Percentiles rank a stretch among this genome's conserved stretches.
Conservation (phyloP, 1,139 yeast species). For the Hemisphaericaspora xylofermentans region DNA sequence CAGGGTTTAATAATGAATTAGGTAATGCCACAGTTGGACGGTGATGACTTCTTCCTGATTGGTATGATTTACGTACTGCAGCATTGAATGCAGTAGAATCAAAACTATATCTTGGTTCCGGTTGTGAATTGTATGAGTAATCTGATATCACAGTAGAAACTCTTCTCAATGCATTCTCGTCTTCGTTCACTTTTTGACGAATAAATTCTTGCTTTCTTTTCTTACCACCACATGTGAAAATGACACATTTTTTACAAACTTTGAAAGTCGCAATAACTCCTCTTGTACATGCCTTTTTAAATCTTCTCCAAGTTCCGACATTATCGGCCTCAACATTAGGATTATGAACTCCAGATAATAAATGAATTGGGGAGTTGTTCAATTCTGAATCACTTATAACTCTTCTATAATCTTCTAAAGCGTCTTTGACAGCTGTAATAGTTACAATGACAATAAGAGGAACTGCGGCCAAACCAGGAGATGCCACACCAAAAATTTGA, state of each 20-base stretch:
- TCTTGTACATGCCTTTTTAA: slow-evolving; percentile 50
- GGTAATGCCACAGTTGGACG: slow-evolving; percentile 16
- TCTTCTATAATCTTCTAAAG: slow-evolving; percentile 89
- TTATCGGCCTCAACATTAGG: slow-evolving; percentile 73
- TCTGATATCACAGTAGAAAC: slow-evolving; percentile 45
- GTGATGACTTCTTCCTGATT: slow-evolving; percentile 10
- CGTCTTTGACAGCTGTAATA: slow-evolving; percentile 89
- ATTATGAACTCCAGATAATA: slow-evolving; percentile 68
- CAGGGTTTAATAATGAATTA: slow-evolving; percentile 38
- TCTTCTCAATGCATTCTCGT: slow-evolving; percentile 33
- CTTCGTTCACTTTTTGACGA: slow-evolving; percentile 27
- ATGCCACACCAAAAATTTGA: slow-evolving; percentile 86
- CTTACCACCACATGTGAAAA: slow-evolving; percentile 32
- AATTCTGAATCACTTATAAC: slow-evolving; percentile 77
- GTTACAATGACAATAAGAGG: slow-evolving; percentile 90
- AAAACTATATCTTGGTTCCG: slow-evolving; percentile 16
- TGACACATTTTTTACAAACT: slow-evolving; percentile 23
- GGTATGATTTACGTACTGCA: slow-evolving; percentile 13
- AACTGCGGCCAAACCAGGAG: slow-evolving; percentile 87
- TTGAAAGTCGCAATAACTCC: slow-evolving; percentile 16
- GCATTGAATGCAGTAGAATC: slow-evolving; percentile 10
- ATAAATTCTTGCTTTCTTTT: slow-evolving; percentile 27
- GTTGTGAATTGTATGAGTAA: slow-evolving; percentile 19
- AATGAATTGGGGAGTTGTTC: slow-evolving; percentile 82
- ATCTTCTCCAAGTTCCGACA: slow-evolving; percentile 62